These are phyloP conservation scores for Sugiyamaella pinicola DNA, from an alignment of 1,139 yeast species.

Conservation along the genomic window DNA sequence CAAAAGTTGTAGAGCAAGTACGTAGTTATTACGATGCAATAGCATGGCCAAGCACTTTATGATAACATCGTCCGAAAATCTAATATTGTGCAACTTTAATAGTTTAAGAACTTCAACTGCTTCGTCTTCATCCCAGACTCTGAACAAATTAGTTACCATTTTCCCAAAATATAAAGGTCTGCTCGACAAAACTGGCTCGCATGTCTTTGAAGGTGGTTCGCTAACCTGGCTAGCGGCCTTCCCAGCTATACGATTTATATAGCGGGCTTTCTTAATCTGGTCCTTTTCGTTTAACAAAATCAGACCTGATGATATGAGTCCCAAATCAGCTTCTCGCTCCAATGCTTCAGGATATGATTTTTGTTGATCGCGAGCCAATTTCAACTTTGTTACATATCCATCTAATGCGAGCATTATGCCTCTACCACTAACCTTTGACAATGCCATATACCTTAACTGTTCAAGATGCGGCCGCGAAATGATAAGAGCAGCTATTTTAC, in stretches of 20 bases:
- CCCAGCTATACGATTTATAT: not conserved
- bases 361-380: not conserved
- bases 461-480: conserved; percentile 27
- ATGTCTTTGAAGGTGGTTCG: not conserved
- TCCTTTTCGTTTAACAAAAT: conserved; percentile 23
- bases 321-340: conserved; percentile 25
- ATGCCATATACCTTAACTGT: conserved; percentile 27
- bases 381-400: conserved; percentile 17
- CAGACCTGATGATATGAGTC: conserved; percentile 24
- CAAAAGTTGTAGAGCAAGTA: conserved; percentile 24
- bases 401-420: conserved; percentile 21
- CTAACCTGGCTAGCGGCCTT: not conserved
- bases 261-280: not conserved
- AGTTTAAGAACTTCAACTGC: conserved; percentile 22
- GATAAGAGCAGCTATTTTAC: conserved; percentile 15
- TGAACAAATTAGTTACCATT: conserved; percentile 21
- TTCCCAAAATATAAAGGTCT: conserved; percentile 17
- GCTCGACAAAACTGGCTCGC: not conserved
- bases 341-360: conserved; percentile 11
- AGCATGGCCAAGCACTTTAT: conserved; percentile 19
- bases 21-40: conserved; percentile 16
- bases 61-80: conserved; percentile 21
- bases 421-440: conserved; percentile 22
- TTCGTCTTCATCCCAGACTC: conserved; percentile 21
- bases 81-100: conserved; percentile 17